phyloP scores from a whole-genome alignment of 2,329 filamentous ascomycete species.

The Dactylella cylindrospora region DNA sequence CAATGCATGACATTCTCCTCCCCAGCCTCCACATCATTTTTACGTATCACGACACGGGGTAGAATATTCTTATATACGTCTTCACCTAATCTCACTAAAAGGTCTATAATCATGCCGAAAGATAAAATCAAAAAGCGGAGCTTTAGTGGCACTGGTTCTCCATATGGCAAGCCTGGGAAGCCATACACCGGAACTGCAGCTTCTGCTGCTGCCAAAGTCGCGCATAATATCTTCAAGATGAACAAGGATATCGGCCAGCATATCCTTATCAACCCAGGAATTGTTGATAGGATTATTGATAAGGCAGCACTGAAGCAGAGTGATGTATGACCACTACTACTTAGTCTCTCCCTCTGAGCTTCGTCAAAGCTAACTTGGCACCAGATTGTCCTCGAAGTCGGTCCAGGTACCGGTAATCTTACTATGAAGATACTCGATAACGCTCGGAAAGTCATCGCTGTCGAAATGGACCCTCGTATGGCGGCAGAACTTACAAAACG shows the following conservation, averaged over 20 bases:
- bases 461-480: constrained; percentile 96
- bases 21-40: constrained; percentile 32
- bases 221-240: constrained; percentile 94
- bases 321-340: constrained; percentile 56
- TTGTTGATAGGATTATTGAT: constrained; percentile 76
- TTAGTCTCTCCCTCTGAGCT: constrained; percentile 7
- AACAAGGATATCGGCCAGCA: constrained; percentile 88
- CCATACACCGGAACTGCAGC: constrained; percentile 46
- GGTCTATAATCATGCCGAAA: constrained; percentile 26
- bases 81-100: constrained; percentile 4
- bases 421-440: constrained; percentile 87
- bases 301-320: constrained; percentile 90
- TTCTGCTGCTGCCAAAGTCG: constrained; percentile 56
- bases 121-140: constrained; percentile 28
- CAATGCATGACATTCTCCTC: constrained; percentile 43
- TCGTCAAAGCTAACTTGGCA: neutral
- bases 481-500: constrained; percentile 91
- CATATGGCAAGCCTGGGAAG: constrained; percentile 25
- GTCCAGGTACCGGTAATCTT: constrained; percentile 84
- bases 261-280: constrained; percentile 88
- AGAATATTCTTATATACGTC: constrained; percentile 13
- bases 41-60: constrained; percentile 42
- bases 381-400: constrained; percentile 79
- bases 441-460: constrained; percentile 78
- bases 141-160: constrained; percentile 19